Evolutionary conservation across 305 asterid species (phyloP).

Genomic region (Galium porrigens): DNA sequence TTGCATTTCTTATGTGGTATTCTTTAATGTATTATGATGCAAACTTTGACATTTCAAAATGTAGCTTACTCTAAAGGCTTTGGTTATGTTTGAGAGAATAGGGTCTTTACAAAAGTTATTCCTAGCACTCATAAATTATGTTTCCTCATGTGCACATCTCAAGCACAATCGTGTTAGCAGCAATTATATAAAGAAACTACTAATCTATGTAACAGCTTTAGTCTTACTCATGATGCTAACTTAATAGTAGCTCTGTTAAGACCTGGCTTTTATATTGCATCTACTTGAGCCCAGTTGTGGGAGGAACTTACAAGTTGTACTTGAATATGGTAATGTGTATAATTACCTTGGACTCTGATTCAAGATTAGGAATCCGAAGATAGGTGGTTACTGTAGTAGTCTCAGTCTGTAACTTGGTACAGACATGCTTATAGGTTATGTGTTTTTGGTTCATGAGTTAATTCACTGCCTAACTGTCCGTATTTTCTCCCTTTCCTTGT

Average conservation of each 20-base stretch:
- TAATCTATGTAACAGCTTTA: neutral
- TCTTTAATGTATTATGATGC: neutral
- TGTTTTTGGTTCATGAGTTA: slow-evolving; percentile 2
- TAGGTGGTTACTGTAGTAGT: neutral
- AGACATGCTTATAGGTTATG: neutral
- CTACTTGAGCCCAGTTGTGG: neutral
- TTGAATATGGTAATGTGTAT: neutral
- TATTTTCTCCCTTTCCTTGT: slow-evolving; percentile 12
- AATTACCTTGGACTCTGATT: slow-evolving; percentile 2
- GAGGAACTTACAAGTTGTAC: neutral
- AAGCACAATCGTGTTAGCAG: neutral
- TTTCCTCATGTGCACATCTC: neutral
- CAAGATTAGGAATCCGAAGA: slow-evolving; percentile 1
- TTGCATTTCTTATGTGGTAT: slow-evolving; percentile 5
- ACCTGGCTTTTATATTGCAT: neutral
- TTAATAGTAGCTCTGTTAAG: neutral
- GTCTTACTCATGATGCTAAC: neutral
- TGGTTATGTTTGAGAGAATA: neutral
- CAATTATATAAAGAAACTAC: neutral
- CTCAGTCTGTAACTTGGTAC: neutral
- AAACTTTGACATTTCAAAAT: neutral
- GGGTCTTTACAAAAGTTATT: neutral
- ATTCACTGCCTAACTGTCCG: slow-evolving; percentile 8
- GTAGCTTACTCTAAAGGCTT: neutral
- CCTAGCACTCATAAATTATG: neutral